These are phyloP conservation scores for Paecilomyces formosus DNA, from an alignment of 2,329 filamentous ascomycete genomes.

Conservation along the genomic window DNA sequence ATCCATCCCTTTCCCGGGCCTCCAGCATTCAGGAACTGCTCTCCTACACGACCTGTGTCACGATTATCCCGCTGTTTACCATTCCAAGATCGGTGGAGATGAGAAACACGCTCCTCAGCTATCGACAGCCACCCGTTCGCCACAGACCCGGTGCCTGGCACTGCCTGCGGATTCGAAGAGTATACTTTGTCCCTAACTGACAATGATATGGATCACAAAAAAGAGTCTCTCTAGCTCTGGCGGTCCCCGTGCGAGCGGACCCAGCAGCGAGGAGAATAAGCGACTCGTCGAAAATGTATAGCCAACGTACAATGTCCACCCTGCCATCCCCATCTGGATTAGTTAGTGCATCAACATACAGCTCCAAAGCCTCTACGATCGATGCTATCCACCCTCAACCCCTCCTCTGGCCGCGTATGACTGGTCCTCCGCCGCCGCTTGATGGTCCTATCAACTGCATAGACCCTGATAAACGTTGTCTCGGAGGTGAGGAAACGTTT, in stretches of 20 bases:
- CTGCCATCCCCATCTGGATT: neutral
- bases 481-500: neutral
- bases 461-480: neutral
- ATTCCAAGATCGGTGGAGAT: neutral
- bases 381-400: neutral
- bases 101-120: neutral
- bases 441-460: neutral
- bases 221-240: neutral
- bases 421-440: neutral
- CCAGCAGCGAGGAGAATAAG: neutral
- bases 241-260: neutral
- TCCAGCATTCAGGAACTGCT: neutral
- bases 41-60: neutral
- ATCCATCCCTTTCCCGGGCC: neutral
- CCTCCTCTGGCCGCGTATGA: neutral
- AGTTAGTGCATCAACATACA: neutral
- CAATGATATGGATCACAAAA: neutral
- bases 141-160: neutral
- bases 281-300: neutral
- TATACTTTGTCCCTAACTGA: too few species aligned
- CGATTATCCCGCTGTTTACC: neutral
- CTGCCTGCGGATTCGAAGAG: too few species aligned
- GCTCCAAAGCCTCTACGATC: neutral
- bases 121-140: neutral
- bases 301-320: neutral